These are phyloP conservation scores for Amanita exitialis DNA, from an alignment of 768 basidiomycete genomes.

Conservation along the genomic window DNA sequence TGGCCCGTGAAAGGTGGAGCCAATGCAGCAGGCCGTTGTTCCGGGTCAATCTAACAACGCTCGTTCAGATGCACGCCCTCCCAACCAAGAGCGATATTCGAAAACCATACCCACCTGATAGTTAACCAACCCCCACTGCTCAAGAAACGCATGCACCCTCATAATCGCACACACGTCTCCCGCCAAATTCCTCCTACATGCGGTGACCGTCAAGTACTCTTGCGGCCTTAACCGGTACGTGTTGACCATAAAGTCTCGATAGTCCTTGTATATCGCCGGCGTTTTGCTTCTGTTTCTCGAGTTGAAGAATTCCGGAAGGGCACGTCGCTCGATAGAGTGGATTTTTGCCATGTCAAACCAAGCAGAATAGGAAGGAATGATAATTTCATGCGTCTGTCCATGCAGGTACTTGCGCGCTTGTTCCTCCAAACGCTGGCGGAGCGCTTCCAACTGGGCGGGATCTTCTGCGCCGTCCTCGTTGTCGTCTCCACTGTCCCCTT, in stretches of 20 bases:
- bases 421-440: slow-evolving; percentile 69
- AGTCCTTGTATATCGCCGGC: slow-evolving; percentile 96
- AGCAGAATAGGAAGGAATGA: slow-evolving; percentile 93
- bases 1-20: slow-evolving; percentile 98
- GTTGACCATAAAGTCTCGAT: slow-evolving; percentile 99
- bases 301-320: slow-evolving; percentile 97
- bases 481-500: slow-evolving; percentile 68
- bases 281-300: slow-evolving; percentile 92
- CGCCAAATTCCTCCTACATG: slow-evolving; percentile 90
- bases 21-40: slow-evolving; percentile 86
- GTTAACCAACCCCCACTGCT: slow-evolving; percentile 98
- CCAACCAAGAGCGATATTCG: not conserved
- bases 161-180: slow-evolving; percentile 98
- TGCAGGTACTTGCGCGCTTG: slow-evolving; percentile 92
- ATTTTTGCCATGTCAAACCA: slow-evolving; percentile 98
- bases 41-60: slow-evolving; percentile 79
- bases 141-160: slow-evolving; percentile 97
- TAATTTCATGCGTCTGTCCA: slow-evolving; percentile 92
- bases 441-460: slow-evolving; percentile 74
- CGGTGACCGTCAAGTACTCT: slow-evolving; percentile 96
- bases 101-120: slow-evolving; percentile 65
- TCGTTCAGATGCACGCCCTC: not conserved
- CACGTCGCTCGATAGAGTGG: slow-evolving; percentile 84
- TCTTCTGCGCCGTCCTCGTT: slow-evolving; percentile 66
- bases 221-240: slow-evolving; percentile 89